Evolutionary conservation across 495 filamentous ascomycete species (phyloP).

Genomic region (Podospora conica): DNA sequence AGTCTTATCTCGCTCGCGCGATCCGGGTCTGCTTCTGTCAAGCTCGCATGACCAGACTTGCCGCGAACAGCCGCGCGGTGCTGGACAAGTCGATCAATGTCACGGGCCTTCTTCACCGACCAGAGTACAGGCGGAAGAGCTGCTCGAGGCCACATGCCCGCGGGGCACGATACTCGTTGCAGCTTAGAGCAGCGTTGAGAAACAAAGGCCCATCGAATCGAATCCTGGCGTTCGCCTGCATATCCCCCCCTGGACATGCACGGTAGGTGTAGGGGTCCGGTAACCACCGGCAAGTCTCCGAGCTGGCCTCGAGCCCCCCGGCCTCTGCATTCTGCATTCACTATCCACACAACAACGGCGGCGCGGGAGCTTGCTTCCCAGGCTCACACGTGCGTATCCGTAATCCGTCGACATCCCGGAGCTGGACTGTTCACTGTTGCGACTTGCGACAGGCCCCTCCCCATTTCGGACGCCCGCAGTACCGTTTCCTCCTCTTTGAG

Average conservation of each 20-base stretch:
- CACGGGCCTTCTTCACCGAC: not conserved
- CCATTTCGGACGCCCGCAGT: not conserved
- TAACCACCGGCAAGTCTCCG: conserved; percentile 18
- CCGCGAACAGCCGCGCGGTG: not conserved
- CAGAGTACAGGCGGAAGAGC: not conserved
- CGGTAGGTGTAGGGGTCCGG: conserved; percentile 14
- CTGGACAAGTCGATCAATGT: not conserved
- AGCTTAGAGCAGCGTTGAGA: conserved; percentile 4
- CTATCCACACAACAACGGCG: conserved; percentile 1
- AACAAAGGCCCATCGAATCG: conserved; percentile 14
- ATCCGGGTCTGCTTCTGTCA: not conserved
- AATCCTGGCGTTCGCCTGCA: conserved; percentile 11
- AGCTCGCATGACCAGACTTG: not conserved
- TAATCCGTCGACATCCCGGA: not conserved
- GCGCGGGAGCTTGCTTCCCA: conserved; percentile 1
- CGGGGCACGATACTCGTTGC: conserved; percentile 4
- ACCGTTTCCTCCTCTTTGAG: not conserved
- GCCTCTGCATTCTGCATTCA: not conserved
- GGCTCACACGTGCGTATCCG: conserved; percentile 6
- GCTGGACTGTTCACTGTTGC: not conserved
- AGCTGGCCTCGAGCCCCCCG: conserved; percentile 2
- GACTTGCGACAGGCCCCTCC: too few species aligned
- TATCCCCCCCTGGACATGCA: conserved; percentile 15
- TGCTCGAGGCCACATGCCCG: conserved; percentile 2
- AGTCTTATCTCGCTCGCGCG: not conserved